Evolutionary conservation across 805 yeast genomes (phyloP), one percentile per base, ranked within the genome.

Genomic region (Candida golubevii): DNA sequence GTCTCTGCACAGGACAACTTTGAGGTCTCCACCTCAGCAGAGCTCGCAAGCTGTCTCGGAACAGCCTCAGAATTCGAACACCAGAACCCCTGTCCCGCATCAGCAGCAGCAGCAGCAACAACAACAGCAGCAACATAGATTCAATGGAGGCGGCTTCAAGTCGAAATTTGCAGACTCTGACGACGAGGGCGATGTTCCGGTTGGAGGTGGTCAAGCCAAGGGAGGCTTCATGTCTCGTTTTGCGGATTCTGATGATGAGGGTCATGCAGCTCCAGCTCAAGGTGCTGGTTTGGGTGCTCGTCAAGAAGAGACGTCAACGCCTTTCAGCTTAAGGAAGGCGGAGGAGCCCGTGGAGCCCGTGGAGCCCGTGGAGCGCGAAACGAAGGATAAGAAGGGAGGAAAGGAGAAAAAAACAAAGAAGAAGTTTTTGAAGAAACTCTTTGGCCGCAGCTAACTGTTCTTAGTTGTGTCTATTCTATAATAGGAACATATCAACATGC

Each of bases 151-250:
- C 26, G 34, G 39, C 33, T 76, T 71, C 61, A 74, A 65, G 45
- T 81, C 88, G 1, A 69, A 87, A 53, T 75, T 81, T 49, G 70
- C 68, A 6, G 88, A 83, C 56, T 80, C 85, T 3, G 86, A 82
- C 54, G 81, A 83, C 11, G 87, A 82, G 39, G 23, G n/a, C 10
- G 46, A 36, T 7, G 28, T 29, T 5, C 33, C 13, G 7, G n/a
- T 26, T 12, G 61, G 44, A 15, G 39, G 42, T 11, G 26, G 31
- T 36, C 36, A 40, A 12, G 29, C 32, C 5, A 37, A 37, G 31
- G 53, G 45, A 10, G 52, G 54, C 9, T 63, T 59, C 47, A 48
- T 48, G 36, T 61, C 68, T 7, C 53, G 67, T 31, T 57, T 60
- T 45, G 48, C 45, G 9, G 64, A 62, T 41, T 64, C 69, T 2